Base-by-base conservation (phyloP, 2,329 filamentous ascomycete species). In the Aureobasidium leucospermi region DNA sequence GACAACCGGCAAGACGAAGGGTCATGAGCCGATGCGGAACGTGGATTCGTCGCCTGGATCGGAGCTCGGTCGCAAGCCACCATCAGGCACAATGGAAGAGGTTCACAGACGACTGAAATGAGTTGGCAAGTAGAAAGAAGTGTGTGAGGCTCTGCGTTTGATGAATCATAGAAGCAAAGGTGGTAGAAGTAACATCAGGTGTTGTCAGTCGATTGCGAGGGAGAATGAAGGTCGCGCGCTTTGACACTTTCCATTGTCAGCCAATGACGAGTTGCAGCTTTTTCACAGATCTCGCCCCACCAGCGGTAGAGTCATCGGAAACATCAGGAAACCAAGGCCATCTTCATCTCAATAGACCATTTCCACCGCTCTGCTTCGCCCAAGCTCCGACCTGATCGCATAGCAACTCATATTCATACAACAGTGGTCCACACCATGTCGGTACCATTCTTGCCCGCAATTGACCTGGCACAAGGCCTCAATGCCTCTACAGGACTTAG, bases 401-500 rank as follows among this genome's bases (percentile, higher is more conserved):
- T 57, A 36, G 41, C 42, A 57, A 45, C 52, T 43, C 52, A 45
- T 42, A 46, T 28, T 19, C 39, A 45, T 19, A 38, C 31, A 15
- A 11, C 29, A 38, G 38, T 57, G 52, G 52, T 57, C 36, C 55
- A 23, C 38, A 68, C 42, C 60, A 78, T 78, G 75, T 69, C 75
- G 43, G 68, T 77, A 47, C 69, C 78, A 42, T 74, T 79, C 64
- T 70, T 81, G 58, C 75, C 77, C 55, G 74, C 77, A 63, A 79
- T 81, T 69, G 76, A 81, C 68, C 65, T 80, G 56, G 65, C 70
- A 45, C 69, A 65, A 43, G 76, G 75, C 68, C 68, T 75, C 63
- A 70, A 74, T 63, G 65, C 78, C 62, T 66, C 76, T 42, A 73
- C 75, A 58, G 81, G 82, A 60, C 76, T 85, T 59, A 73, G 75